These are phyloP conservation scores for Pseudonitzschia multistriata DNA, from an alignment of 108 stramenopile species.

Conservation along the genomic window DNA sequence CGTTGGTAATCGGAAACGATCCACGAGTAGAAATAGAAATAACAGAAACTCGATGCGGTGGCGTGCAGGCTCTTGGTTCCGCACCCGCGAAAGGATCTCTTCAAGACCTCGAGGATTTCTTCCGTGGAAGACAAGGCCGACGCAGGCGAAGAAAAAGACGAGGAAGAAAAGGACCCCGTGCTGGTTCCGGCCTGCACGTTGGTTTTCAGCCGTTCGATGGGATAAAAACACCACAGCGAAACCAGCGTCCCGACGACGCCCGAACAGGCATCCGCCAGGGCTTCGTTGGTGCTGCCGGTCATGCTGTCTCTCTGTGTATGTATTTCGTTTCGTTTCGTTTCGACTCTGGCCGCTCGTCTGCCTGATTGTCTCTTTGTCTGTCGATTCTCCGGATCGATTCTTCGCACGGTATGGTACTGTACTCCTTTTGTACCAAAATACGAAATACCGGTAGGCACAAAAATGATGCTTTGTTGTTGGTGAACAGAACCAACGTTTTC, in stretches of 20 bases:
- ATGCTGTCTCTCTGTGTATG: neutral
- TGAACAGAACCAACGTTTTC: no score
- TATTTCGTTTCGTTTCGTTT: neutral
- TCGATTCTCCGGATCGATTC: neutral
- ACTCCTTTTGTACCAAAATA: no score
- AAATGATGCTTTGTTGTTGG: no score
- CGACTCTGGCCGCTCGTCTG: neutral
- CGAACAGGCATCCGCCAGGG: conserved; percentile 81
- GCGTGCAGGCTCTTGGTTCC: conserved; percentile 77
- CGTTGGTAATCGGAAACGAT: conserved; percentile 51
- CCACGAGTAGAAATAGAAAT: conserved; percentile 84
- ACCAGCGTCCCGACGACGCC: conserved; percentile 79
- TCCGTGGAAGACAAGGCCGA: neutral
- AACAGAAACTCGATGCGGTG: conserved; percentile 80
- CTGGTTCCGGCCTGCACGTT: conserved; percentile 59
- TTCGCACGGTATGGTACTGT: no score
- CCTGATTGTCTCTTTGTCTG: neutral
- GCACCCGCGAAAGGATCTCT: conserved; percentile 56
- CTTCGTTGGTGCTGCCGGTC: conserved; percentile 26
- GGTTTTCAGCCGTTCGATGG: conserved; percentile 86
- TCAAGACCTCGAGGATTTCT: neutral
- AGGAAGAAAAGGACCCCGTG: conserved; percentile 1
- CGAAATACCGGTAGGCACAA: no score
- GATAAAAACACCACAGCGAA: conserved; percentile 88
- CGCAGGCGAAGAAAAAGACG: neutral